phyloP scores from a whole-genome alignment of 768 basidiomycete genomes.

The Kwoniella europaea region DNA sequence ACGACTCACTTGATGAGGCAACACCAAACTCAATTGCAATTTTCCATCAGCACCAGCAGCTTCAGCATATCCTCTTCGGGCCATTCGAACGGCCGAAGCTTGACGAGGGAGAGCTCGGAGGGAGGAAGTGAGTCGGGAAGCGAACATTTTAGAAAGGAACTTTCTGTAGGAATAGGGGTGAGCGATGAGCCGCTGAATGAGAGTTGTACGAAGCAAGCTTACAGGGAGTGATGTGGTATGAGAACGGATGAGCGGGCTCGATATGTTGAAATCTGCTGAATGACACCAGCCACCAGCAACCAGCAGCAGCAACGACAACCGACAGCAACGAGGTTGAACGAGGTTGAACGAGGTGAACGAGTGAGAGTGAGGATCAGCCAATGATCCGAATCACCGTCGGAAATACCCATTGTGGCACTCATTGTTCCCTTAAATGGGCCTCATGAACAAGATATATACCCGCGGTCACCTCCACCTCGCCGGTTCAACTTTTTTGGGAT shows the following conservation, averaged over 20 bases:
- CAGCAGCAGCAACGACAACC: neutral
- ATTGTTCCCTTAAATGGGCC: neutral
- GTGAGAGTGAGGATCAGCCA: neutral
- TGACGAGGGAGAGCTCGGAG: constrained; percentile 43
- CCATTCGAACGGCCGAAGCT: constrained; percentile 54
- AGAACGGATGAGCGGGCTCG: too few species aligned
- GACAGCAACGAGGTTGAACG: neutral
- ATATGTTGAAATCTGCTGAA: neutral
- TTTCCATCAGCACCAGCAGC: constrained; percentile 70
- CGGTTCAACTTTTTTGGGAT: constrained; percentile 21
- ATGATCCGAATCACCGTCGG: constrained; percentile 23
- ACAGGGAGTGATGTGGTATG: constrained; percentile 4
- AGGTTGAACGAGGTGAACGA: neutral
- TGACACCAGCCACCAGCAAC: neutral
- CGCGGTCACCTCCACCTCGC: constrained; percentile 13
- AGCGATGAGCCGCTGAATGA: neutral
- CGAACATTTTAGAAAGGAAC: constrained; percentile 34
- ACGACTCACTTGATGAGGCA: constrained; percentile 86
- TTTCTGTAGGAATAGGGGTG: neutral
- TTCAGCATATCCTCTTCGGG: constrained; percentile 88
- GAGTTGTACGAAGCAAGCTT: neutral
- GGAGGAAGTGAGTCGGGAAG: constrained; percentile 39
- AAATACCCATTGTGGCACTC: constrained; percentile 11
- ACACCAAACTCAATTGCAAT: constrained; percentile 87
- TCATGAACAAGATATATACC: neutral